Conservation (phyloP, 257 asterid genomes). For the Striga asiatica region DNA sequence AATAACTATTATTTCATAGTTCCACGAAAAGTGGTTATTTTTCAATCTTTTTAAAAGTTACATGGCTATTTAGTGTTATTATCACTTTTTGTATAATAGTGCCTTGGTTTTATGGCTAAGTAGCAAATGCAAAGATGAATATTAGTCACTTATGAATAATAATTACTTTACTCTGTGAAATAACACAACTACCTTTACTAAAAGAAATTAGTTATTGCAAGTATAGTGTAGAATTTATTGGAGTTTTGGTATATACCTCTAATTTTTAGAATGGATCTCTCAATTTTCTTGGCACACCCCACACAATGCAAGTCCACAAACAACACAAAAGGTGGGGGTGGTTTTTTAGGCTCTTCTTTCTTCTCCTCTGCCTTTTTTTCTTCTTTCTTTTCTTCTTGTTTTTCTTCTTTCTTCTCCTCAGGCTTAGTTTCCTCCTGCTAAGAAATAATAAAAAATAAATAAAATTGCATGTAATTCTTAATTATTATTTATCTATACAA, state of each 20-base stretch:
- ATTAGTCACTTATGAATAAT: no score
- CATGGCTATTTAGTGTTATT: no score
- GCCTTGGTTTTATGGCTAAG: no score
- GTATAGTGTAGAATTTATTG: no score
- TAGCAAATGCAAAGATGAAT: background rate
- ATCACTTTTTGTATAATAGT: no score
- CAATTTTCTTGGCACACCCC: conserved; percentile 84
- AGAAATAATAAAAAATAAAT: background rate
- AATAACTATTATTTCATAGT: no score
- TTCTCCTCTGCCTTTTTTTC: conserved; percentile 28
- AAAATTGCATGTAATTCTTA: background rate
- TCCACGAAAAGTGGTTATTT: no score
- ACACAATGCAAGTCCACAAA: conserved; percentile 70
- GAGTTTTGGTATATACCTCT: conserved; percentile 37
- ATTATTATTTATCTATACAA: no score
- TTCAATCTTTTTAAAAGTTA: no score
- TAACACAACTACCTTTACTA: no score
- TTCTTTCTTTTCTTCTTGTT: conserved; percentile 20
- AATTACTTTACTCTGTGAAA: no score
- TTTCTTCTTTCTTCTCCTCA: conserved; percentile 27
- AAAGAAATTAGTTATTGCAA: no score
- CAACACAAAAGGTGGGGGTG: conserved; percentile 56
- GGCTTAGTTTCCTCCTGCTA: conserved; percentile 28
- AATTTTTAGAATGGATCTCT: conserved; percentile 53
- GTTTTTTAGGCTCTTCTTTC: conserved; percentile 38